Conservation (phyloP, 2,329 filamentous ascomycete species). For the Eurotiales sp. region DNA sequence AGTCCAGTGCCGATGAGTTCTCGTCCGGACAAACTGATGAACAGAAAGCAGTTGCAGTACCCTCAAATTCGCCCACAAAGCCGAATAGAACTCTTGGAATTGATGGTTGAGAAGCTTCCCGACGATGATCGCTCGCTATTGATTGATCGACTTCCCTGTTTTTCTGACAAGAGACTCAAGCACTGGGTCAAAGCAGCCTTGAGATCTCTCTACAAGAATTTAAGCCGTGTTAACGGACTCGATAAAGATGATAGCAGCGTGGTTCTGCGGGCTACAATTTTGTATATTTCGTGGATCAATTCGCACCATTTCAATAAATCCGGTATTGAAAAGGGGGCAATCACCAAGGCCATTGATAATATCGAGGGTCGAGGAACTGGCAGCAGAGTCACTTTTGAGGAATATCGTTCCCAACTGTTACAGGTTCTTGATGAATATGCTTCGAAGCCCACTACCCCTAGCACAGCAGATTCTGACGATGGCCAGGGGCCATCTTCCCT, state of each 20-base stretch:
- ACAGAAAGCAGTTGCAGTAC: neutral
- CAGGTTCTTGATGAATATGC: constrained; percentile 5
- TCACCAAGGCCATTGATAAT: neutral
- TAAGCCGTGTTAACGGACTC: neutral
- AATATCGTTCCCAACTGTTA: constrained; percentile 1
- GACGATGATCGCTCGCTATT: neutral
- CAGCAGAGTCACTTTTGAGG: neutral
- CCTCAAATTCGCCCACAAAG: neutral
- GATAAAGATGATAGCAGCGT: neutral
- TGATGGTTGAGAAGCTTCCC: constrained; percentile 6
- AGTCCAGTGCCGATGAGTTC: neutral
- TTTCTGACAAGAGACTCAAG: neutral
- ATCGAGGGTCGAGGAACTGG: neutral
- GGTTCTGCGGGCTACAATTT: constrained; percentile 3
- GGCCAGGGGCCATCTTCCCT: constrained; percentile 22
- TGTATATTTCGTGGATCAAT: constrained; percentile 14
- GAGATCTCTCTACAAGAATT: neutral
- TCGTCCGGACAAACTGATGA: neutral
- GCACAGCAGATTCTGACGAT: constrained; percentile 8
- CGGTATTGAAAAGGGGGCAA: neutral
- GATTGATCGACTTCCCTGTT: neutral
- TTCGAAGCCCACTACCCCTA: neutral
- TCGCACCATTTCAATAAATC: neutral
- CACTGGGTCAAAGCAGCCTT: constrained; percentile 1
- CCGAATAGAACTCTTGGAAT: constrained; percentile 5